Evolutionary conservation across 2,329 filamentous ascomycete species (phyloP).

Genomic region (Chaetomiaceae sp.): DNA sequence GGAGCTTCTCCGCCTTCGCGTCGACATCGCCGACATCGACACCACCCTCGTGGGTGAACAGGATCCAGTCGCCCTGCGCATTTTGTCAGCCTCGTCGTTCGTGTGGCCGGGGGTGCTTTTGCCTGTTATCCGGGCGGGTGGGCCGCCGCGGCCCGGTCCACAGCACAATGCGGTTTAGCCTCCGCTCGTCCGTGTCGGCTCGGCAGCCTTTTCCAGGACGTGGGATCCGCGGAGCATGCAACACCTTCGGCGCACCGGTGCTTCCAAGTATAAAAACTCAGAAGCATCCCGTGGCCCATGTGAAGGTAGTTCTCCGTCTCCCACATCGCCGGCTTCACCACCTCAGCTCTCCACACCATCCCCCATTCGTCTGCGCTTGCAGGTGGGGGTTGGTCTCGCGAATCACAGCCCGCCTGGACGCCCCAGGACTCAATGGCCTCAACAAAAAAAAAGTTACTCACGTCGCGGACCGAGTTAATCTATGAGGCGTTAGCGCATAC

Average conservation of each 20-base stretch:
- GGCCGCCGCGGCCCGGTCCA: conserved; percentile 15
- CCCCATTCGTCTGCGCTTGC: conserved; percentile 10
- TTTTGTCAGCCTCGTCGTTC: conserved; percentile 14
- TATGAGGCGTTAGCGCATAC: conserved; percentile 19
- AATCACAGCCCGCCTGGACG: conserved; percentile 1
- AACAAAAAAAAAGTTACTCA: conserved; percentile 50
- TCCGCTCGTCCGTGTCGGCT: conserved; percentile 37
- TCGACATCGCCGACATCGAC: conserved; percentile 99
- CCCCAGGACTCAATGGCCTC: conserved; percentile 12
- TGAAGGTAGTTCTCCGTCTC: conserved; percentile 1
- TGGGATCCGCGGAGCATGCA: conserved; percentile 6
- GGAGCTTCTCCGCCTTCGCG: conserved; percentile 95
- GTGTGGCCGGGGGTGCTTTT: conserved; percentile 1
- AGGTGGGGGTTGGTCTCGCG: conserved; percentile 12
- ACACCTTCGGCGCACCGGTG: conserved; percentile 4
- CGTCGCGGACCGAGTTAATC: conserved; percentile 98
- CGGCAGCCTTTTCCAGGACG: conserved; percentile 12
- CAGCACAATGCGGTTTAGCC: conserved; percentile 34
- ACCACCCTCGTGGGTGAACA: conserved; percentile 99
- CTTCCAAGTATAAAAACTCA: conserved; percentile 17
- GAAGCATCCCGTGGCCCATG: conserved; percentile 7
- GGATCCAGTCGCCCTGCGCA: conserved; percentile 91
- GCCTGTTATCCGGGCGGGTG: conserved; percentile 3
- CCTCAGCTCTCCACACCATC: background rate
- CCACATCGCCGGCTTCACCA: conserved; percentile 7